phyloP scores from a whole-genome alignment of 2,329 filamentous ascomycete species.

The Colletotrichum karsti region DNA sequence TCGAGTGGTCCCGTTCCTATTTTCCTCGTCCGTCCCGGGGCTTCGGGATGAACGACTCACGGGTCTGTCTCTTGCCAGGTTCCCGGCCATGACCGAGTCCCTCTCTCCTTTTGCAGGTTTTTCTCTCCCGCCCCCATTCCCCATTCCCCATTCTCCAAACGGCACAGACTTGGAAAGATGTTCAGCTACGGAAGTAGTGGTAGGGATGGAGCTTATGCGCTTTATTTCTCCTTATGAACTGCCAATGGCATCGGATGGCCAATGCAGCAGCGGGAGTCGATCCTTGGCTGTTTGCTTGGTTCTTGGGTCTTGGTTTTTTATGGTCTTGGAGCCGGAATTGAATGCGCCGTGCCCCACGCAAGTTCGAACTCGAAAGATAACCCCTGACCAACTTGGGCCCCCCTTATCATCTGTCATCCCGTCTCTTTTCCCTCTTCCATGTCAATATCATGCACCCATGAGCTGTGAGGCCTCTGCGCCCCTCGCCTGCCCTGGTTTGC shows the following conservation, averaged over 20 bases:
- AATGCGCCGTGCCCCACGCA: neutral
- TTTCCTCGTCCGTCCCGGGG: neutral
- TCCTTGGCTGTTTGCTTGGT: constrained; percentile 9
- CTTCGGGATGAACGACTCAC: neutral
- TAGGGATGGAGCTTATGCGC: constrained; percentile 7
- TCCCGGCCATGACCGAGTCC: neutral
- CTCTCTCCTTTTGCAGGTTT: neutral
- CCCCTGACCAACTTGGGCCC: neutral
- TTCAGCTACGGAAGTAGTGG: neutral
- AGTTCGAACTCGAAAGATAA: neutral
- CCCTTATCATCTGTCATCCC: constrained; percentile 4
- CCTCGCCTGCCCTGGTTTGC: neutral
- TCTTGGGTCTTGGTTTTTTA: too few species aligned
- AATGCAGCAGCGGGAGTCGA: constrained; percentile 21
- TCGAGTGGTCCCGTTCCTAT: neutral
- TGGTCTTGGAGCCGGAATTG: too few species aligned
- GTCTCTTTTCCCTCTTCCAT: constrained; percentile 3
- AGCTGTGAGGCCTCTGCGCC: neutral
- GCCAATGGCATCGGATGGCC: neutral
- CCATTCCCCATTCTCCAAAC: neutral
- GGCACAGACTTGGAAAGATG: too few species aligned
- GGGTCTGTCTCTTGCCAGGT: neutral
- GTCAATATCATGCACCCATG: constrained; percentile 7
- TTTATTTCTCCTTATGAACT: neutral
- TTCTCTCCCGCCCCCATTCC: neutral